Conservation (phyloP, 2,329 filamentous ascomycete species). For the Rutstroemia sp. region DNA sequence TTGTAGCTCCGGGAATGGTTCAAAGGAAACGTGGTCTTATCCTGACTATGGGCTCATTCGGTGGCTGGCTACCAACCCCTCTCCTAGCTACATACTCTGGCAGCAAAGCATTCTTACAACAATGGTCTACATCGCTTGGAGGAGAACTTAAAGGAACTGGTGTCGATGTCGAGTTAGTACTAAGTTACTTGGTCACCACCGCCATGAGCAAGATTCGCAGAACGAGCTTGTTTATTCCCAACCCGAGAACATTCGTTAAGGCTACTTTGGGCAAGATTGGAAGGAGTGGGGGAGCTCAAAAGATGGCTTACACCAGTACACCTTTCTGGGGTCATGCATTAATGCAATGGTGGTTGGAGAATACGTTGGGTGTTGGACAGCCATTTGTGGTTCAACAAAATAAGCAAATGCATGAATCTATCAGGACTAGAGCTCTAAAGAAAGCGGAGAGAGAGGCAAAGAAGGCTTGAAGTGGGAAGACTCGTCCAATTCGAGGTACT, state of each 20-base stretch:
- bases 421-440: conserved; percentile 59
- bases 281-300: conserved; percentile 66
- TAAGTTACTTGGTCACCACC: conserved; percentile 88
- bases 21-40: conserved; percentile 80
- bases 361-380: conserved; percentile 51
- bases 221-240: conserved; percentile 70
- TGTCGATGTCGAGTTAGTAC: conserved; percentile 82
- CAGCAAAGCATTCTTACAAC: conserved; percentile 95
- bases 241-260: conserved; percentile 73
- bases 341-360: conserved; percentile 73
- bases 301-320: conserved; percentile 75
- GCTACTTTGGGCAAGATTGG: conserved; percentile 76
- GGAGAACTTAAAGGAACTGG: conserved; percentile 74
- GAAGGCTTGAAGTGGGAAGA: conserved; percentile 32
- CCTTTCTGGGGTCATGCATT: conserved; percentile 90
- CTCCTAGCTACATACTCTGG: conserved; percentile 94
- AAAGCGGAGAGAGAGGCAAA: conserved; percentile 63
- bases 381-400: conserved; percentile 52
- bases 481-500: neutral
- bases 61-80: conserved; percentile 84
- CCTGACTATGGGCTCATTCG: conserved; percentile 95
- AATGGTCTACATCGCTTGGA: conserved; percentile 84
- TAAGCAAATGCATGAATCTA: conserved; percentile 58
- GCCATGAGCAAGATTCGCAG: conserved; percentile 96
- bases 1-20: conserved; percentile 78